Percentiles rank a stretch among this genome's conserved stretches.
Evolutionary conservation across 345 rosid species (phyloP).

Genomic region (Bruguiera gymnorhiza): DNA sequence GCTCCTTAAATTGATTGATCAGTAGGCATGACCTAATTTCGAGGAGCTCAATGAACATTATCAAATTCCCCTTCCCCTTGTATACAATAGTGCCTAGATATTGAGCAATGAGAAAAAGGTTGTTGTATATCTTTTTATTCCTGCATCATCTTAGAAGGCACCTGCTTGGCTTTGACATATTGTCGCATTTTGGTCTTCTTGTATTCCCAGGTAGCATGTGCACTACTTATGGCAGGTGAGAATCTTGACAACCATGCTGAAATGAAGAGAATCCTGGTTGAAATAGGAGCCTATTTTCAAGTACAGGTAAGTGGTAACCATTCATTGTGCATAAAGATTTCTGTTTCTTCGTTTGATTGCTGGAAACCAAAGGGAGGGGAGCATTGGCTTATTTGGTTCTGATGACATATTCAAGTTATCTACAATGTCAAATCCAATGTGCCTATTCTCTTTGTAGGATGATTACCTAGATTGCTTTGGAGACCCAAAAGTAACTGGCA

Average conservation of each 20-base stretch:
- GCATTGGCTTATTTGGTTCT: neutral
- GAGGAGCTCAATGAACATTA: too few species aligned
- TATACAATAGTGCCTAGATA: neutral
- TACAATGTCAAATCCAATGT: neutral
- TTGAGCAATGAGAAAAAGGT: neutral
- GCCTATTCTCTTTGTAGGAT: constrained; percentile 44
- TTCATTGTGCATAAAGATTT: neutral
- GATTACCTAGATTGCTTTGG: constrained; percentile 87
- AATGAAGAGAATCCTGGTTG: constrained; percentile 62
- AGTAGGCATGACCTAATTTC: too few species aligned
- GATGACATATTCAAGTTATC: neutral
- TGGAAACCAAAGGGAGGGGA: neutral
- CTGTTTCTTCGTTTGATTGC: neutral
- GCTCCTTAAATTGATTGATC: neutral
- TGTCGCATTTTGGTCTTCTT: neutral
- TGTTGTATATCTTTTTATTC: too few species aligned
- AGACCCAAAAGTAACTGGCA: constrained; percentile 65
- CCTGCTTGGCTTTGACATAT: neutral
- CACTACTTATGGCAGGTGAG: constrained; percentile 71
- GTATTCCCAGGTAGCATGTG: constrained; percentile 70
- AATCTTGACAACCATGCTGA: constrained; percentile 57
- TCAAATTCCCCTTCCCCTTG: too few species aligned
- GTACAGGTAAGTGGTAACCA: constrained; percentile 50
- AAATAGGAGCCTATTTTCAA: constrained; percentile 78
- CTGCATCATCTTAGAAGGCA: too few species aligned